These are phyloP conservation scores for Megacollybia platyphylla DNA, from an alignment of 1,284 basidiomycete species.

Conservation along the genomic window DNA sequence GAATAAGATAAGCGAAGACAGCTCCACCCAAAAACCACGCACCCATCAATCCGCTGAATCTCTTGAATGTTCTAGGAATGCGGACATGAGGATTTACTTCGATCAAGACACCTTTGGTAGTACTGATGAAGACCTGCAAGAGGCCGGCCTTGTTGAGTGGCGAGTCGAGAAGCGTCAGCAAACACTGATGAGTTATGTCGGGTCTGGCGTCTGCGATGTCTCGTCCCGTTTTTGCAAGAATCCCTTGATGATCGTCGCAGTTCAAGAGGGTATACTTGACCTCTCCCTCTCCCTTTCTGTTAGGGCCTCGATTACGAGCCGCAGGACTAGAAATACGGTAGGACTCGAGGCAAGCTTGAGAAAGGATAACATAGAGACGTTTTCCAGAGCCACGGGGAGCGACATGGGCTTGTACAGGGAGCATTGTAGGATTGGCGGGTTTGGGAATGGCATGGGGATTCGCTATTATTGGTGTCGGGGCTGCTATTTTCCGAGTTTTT, in stretches of 20 bases:
- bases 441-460: slow-evolving; percentile 9
- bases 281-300: slow-evolving; percentile 49
- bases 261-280: slow-evolving; percentile 96
- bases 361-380: slow-evolving; percentile 81
- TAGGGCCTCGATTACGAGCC: slow-evolving; percentile 32
- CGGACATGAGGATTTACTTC: slow-evolving; percentile 98
- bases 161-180: slow-evolving; percentile 93
- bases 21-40: slow-evolving; percentile 15
- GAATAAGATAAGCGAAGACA: neutral
- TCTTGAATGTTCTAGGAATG: slow-evolving; percentile 97
- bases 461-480: neutral
- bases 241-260: slow-evolving; percentile 98
- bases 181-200: slow-evolving; percentile 99
- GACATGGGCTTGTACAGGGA: slow-evolving; percentile 72
- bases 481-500: slow-evolving; percentile 30
- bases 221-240: slow-evolving; percentile 92
- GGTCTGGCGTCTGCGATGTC: slow-evolving; percentile 98
- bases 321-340: slow-evolving; percentile 68
- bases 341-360: slow-evolving; percentile 91
- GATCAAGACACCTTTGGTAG: slow-evolving; percentile 91
- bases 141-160: slow-evolving; percentile 96
- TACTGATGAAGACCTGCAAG: slow-evolving; percentile 98
- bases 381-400: slow-evolving; percentile 58
- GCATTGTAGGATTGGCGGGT: slow-evolving; percentile 62
- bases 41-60: slow-evolving; percentile 98